Percentiles rank a stretch among this genome's conserved stretches.
phyloP scores from a whole-genome alignment of 1,139 yeast genomes.

The Candida tetrigidarum region DNA sequence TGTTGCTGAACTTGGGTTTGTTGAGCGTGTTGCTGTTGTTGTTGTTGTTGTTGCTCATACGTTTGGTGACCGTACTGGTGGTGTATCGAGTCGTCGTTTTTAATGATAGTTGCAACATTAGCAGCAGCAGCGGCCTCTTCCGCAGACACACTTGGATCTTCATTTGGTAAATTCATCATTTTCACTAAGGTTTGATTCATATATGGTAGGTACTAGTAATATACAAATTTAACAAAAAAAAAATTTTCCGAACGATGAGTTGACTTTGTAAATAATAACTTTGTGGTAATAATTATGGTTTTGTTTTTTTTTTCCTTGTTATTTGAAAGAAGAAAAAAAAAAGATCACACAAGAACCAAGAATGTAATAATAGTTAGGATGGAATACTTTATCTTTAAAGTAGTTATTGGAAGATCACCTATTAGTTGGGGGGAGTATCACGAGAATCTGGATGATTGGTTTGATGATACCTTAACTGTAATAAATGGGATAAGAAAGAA shows the following conservation, averaged over 20 bases:
- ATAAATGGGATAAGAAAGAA: too few species aligned
- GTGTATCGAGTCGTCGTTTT: constrained; percentile 23
- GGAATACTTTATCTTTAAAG: too few species aligned
- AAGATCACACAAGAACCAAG: constrained; percentile 4
- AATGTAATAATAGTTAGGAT: background rate
- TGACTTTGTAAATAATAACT: background rate
- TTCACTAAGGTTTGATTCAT: constrained; percentile 7
- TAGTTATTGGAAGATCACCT: too few species aligned
- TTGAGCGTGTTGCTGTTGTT: constrained; percentile 15
- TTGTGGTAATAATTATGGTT: background rate
- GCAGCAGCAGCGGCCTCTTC: constrained; percentile 36
- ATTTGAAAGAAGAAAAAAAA: background rate
- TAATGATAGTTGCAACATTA: constrained; percentile 17
- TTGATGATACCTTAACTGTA: too few species aligned
- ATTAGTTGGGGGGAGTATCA: background rate
- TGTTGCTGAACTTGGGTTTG: constrained; percentile 15
- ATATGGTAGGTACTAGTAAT: background rate
- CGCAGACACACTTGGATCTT: constrained; percentile 30
- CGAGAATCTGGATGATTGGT: too few species aligned
- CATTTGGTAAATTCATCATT: constrained; percentile 32
- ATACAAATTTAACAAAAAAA: background rate
- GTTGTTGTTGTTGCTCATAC: constrained; percentile 17
- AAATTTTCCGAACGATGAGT: background rate
- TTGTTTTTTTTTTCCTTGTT: background rate
- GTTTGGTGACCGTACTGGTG: constrained; percentile 14